Evolutionary conservation across 2,329 filamentous ascomycete genomes (phyloP), one percentile per base, ranked within the genome.

Genomic region (Hymenoscyphus albidus): DNA sequence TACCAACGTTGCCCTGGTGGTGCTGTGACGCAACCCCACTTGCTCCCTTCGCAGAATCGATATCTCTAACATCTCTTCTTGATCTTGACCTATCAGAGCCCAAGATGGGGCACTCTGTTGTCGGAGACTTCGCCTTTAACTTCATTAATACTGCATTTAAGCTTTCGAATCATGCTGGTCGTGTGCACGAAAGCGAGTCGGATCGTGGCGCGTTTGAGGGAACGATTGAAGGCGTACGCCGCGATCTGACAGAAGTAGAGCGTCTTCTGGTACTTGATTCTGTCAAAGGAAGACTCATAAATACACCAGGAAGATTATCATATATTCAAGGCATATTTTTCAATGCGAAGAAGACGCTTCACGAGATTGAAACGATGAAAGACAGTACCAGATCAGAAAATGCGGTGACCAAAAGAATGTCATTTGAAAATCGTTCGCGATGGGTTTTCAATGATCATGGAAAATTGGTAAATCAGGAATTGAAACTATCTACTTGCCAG

Each of bases 401-500:
- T 57, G 44, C 48, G n/a, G 59, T 13, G 10, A 22, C 16, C 14
- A n/a, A 14, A 39, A 38, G 10, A 12, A 18, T 14, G 38, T 42
- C 48, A 14, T 55, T 62, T 48, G 48, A 57, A 10, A 42, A 22
- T 40, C 18, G 32, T 12, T n/a, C 16, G 4, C 51, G 32, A 40
- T 56, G 51, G 60, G 31, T 62, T 5, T 57, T 57, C 48, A 57
- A 62, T 39, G 60, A 57, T 14, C 18, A n/a, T 27, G 60, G 44
- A n/a, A 40, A 62, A 56, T 16, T 62, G 27, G 51, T 57, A 5
- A 62, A 48, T 38, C 60, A 56, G 6, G 14, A 39, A 4, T 39
- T 62, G 18, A 32, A 62, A 22, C 3, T 62, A 12, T 62, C 60
- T 18, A 57, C 51, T 12, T 62, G 60, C 16, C 60, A 62, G n/a